Percentiles rank a stretch among this genome's conserved stretches.
Evolutionary conservation across 805 yeast species (phyloP).

Genomic region (Saccharomyces paradoxus): DNA sequence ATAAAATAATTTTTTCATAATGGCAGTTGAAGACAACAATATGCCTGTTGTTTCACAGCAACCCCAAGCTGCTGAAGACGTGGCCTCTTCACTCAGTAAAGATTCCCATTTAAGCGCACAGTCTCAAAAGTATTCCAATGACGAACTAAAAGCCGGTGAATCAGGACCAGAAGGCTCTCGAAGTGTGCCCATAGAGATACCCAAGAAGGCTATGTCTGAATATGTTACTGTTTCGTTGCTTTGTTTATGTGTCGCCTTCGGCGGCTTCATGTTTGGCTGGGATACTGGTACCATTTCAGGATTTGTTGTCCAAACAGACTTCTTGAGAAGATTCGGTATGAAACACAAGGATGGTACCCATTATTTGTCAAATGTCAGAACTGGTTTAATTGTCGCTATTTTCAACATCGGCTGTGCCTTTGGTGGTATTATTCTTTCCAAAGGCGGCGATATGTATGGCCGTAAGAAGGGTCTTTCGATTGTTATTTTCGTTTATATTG

Average conservation of each 20-base stretch:
- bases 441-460: conserved; percentile 50
- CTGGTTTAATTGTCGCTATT: conserved; percentile 47
- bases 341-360: conserved; percentile 34
- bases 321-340: conserved; percentile 48
- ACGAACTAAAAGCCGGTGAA: conserved; percentile 12
- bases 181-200: neutral
- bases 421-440: conserved; percentile 55
- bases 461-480: conserved; percentile 49
- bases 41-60: neutral
- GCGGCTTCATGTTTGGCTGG: conserved; percentile 51
- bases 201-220: conserved; percentile 25
- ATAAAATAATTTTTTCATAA: neutral
- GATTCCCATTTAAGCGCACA: conserved; percentile 17
- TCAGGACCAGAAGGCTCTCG: neutral
- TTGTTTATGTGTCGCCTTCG: conserved; percentile 12
- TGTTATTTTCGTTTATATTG: conserved; percentile 47
- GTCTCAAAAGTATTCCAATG: conserved; percentile 20
- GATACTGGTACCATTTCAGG: conserved; percentile 73
- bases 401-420: conserved; percentile 66
- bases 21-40: neutral
- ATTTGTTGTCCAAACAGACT: conserved; percentile 51
- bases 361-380: conserved; percentile 38
- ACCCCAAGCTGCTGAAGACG: neutral
- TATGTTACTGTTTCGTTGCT: conserved; percentile 24
- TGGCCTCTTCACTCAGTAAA: neutral